Evolutionary conservation across 805 yeast species (phyloP).

Genomic region (Zygoascus bituminiphila): DNA sequence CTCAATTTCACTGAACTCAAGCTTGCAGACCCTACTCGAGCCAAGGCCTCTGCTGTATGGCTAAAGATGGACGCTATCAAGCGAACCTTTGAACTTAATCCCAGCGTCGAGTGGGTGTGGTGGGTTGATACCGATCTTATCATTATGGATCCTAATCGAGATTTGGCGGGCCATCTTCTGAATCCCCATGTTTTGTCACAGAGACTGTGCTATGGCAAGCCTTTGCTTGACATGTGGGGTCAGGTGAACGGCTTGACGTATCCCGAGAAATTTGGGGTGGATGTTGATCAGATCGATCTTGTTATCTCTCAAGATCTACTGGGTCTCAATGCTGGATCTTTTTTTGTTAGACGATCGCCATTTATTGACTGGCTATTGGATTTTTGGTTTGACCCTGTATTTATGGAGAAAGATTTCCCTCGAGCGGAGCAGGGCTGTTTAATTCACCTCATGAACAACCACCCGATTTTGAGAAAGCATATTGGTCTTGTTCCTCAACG

Average conservation of each 20-base stretch:
- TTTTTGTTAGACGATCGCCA: constrained; percentile 22
- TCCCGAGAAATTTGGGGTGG: constrained; percentile 12
- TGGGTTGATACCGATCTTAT: constrained; percentile 32
- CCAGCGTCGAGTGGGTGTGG: constrained; percentile 33
- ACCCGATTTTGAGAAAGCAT: constrained; percentile 17
- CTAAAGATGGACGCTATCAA: constrained; percentile 28
- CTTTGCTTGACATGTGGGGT: constrained; percentile 15
- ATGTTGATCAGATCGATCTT: constrained; percentile 19
- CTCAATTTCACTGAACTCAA: constrained; percentile 18
- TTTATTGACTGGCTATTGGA: constrained; percentile 22
- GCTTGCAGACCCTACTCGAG: constrained; percentile 2
- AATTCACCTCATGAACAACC: constrained; percentile 14
- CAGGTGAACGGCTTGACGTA: constrained; percentile 4
- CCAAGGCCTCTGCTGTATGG: constrained; percentile 23
- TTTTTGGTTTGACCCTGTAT: constrained; percentile 24
- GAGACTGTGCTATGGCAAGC: constrained; percentile 19
- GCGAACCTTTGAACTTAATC: constrained; percentile 25
- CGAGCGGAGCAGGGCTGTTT: constrained; percentile 24
- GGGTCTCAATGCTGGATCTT: constrained; percentile 29
- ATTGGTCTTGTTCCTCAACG: constrained; percentile 28
- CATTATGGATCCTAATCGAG: constrained; percentile 26
- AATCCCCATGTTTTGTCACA: constrained; percentile 21
- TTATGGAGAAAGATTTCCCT: constrained; percentile 8
- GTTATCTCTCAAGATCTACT: constrained; percentile 24
- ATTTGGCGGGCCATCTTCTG: constrained; percentile 24